Evolutionary conservation across 805 yeast genomes (phyloP).

Genomic region (Cyberlindnera euphorbiiphila): DNA sequence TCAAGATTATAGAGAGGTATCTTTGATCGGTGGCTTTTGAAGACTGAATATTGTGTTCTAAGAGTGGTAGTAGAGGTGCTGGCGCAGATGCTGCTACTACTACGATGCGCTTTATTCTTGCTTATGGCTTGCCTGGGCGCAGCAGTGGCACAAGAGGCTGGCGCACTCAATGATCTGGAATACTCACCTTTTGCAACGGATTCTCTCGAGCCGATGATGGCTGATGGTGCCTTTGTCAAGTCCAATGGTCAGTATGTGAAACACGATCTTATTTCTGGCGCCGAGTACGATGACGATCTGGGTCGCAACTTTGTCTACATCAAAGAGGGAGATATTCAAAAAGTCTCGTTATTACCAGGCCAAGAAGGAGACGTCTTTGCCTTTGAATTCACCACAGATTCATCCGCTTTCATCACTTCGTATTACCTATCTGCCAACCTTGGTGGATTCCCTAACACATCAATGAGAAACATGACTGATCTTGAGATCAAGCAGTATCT

Average conservation of each 20-base stretch:
- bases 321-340: conserved; percentile 16
- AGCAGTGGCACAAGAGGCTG: too few species aligned
- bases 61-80: too few species aligned
- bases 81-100: too few species aligned
- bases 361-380: conserved; percentile 9
- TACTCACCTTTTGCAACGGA: background rate
- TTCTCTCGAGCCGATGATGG: background rate
- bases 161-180: too few species aligned
- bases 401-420: conserved; percentile 3
- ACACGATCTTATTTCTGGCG: too few species aligned
- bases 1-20: too few species aligned
- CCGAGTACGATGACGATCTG: background rate
- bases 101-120: too few species aligned
- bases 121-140: too few species aligned
- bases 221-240: too few species aligned
- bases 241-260: background rate
- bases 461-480: background rate
- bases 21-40: too few species aligned
- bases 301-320: conserved; percentile 1
- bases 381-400: conserved; percentile 16
- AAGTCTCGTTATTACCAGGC: conserved; percentile 18
- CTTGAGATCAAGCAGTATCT: conserved; percentile 7
- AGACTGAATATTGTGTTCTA: too few species aligned
- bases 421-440: conserved; percentile 16
- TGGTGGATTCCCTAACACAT: conserved; percentile 9